Conservation (phyloP, 345 rosid genomes). For the rapeseed (Brassica napus) region Da-Ae NC_063446.1:67601001-67601500, state of each 20-base stretch:
- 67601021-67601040: neutral
- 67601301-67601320: neutral
- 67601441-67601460: constrained; percentile 77
- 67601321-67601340: neutral
- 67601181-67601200: constrained; percentile 37
- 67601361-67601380: constrained; percentile 95
- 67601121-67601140: neutral
- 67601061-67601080: neutral
- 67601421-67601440: constrained; percentile 89
- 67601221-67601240: constrained; percentile 43
- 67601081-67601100: constrained; percentile 8
- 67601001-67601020: neutral
- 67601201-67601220: constrained; percentile 35
- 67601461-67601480: constrained; percentile 79
- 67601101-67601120: constrained; percentile 29
- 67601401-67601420: constrained; percentile 83
- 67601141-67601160: constrained; percentile 15
- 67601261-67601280: constrained; percentile 34
- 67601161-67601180: constrained; percentile 34
- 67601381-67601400: constrained; percentile 94
- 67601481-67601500: constrained; percentile 74
- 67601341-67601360: constrained; percentile 38
- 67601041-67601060: neutral
- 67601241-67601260: constrained; percentile 39
- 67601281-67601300: neutral